Evolutionary conservation across 2,329 filamentous ascomycete species (phyloP), one percentile per base, ranked within the genome.

Genomic region (Cercospora sojina): DNA sequence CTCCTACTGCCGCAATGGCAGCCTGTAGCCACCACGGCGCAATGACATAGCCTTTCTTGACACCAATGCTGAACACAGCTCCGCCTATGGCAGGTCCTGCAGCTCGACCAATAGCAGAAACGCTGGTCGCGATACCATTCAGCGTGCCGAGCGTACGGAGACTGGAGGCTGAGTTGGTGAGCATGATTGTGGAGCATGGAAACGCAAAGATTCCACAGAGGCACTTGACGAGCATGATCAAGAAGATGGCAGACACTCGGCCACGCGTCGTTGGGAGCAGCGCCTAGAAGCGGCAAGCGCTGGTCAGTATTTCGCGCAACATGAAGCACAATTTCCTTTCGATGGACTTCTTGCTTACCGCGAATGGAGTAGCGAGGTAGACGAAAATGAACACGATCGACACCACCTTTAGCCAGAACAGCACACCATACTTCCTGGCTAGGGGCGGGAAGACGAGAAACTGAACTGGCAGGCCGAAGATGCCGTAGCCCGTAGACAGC

Each of bases 61-160:
- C 87, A 0, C 94, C 94, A 80, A 86, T 87, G 0, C 88, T 90
- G 75, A 97, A 97, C 0, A 88, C 83, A 1, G 83, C 80, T 0
- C 94, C 94, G 0, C 88, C 85, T 35, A 90, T 78, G 0, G 91
- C 91, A 0, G 95, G 94, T 0, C 95, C 95, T 0, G 85, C 74
- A 0, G 92, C 93, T 58, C 93, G 83, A 1, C 93, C 94, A 5
- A 97, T 78, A 0, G 91, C 93, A 70, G 89, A 90, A 35, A 93
- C 87, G 64, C 90, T 91, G 0, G 93, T 97, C 0, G 92, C 93
- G 68, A 97, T 88, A 2, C 94, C 95, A 74, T 98, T 98, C 64
- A 98, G 81, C 0, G 93, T 97, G 1, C 93, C 93, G 5, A 98
- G 85, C 9, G 96, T 86, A 51, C 85, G 83, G 16, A 97, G 81